A percentile compares a stretch with the other conserved stretches of the same genome.
phyloP scores from a whole-genome alignment of 495 filamentous ascomycete genomes.

The Glutinoglossum americanum region DNA sequence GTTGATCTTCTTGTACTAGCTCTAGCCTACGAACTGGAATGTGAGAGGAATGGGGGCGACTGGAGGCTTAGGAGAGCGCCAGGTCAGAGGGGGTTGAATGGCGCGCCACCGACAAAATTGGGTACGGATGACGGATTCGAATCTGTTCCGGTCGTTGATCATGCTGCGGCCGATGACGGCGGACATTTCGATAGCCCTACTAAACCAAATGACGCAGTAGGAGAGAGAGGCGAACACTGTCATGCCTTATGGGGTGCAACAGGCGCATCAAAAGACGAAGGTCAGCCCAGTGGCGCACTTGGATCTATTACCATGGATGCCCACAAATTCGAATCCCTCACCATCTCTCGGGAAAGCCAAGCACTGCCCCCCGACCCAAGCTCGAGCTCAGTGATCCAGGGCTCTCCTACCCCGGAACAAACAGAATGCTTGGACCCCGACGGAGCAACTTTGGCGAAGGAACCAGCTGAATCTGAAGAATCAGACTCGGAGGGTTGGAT shows the following conservation, averaged over 20 bases:
- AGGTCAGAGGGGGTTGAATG: conserved; percentile 6
- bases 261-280: not conserved
- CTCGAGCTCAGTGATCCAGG: not conserved
- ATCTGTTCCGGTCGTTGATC: not conserved
- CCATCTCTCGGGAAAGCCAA: not conserved
- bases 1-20: conserved; percentile 79
- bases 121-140: not conserved
- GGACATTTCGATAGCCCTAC: not conserved
- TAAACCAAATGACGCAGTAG: not conserved
- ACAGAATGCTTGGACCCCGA: not conserved
- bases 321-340: not conserved
- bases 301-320: not conserved
- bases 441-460: not conserved
- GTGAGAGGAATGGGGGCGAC: conserved; percentile 14
- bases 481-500: conserved; percentile 77
- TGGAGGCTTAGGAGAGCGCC: conserved; percentile 43
- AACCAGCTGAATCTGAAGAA: conserved; percentile 16
- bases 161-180: not conserved
- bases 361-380: not conserved
- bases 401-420: not conserved
- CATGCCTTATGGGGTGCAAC: not conserved
- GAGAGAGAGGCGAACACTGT: not conserved
- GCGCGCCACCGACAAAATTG: not conserved
- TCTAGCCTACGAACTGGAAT: conserved; percentile 59
- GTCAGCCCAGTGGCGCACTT: not conserved